Percentiles rank a stretch among this genome's conserved stretches.
phyloP scores from a whole-genome alignment of 2,329 filamentous ascomycete species.

The Verticillium albo-atrum region DNA sequence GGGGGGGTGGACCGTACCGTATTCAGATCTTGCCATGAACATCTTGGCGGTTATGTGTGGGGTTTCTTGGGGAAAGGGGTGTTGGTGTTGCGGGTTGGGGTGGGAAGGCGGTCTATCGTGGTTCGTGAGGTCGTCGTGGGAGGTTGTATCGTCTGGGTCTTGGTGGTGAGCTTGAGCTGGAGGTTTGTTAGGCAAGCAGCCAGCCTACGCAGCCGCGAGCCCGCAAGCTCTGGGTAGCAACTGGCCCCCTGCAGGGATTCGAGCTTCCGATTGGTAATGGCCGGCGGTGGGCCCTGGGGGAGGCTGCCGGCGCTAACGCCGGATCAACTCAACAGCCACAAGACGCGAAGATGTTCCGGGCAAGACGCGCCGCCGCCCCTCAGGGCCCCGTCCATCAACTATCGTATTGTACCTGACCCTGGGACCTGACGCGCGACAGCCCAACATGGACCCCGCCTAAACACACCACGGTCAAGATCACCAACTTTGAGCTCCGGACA shows the following conservation, averaged over 20 bases:
- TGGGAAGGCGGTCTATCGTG: background rate
- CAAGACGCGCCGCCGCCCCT: background rate
- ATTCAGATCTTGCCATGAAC: constrained; percentile 99
- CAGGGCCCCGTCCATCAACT: background rate
- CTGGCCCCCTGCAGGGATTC: background rate
- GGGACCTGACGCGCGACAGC: background rate
- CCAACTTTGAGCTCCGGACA: background rate
- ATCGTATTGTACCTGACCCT: background rate
- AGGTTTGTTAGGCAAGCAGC: constrained; percentile 29
- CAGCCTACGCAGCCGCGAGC: constrained; percentile 28
- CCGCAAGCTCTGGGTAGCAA: constrained; percentile 8
- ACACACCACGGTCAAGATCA: background rate
- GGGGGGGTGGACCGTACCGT: constrained; percentile 61
- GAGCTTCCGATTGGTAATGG: background rate
- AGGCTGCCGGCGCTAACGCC: background rate
- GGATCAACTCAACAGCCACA: background rate
- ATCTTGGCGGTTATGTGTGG: constrained; percentile 57
- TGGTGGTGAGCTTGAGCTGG: constrained; percentile 11
- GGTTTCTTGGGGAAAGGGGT: constrained; percentile 2
- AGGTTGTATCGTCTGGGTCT: background rate
- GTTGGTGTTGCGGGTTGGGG: background rate
- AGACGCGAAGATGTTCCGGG: constrained; percentile 1
- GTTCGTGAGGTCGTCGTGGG: background rate
- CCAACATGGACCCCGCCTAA: background rate
- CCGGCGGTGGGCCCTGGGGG: background rate